A percentile compares a stretch with the other conserved stretches of the same genome.
Conservation (phyloP, 768 basidiomycete genomes). For the Termitomyces sp. region DNA sequence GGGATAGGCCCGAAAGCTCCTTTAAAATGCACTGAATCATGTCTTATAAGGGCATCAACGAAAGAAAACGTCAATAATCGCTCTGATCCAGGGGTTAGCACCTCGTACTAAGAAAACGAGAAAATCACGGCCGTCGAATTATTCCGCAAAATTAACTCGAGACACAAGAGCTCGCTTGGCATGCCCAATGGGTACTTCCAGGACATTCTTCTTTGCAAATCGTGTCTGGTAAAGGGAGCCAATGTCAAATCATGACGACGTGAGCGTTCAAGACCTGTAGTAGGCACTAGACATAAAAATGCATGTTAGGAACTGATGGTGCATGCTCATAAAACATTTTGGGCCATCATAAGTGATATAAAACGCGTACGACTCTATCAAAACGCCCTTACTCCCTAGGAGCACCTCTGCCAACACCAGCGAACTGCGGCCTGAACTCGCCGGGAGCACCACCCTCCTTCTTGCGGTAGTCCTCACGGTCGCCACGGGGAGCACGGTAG, state of each 20-base stretch:
- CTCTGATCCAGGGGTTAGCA: background rate
- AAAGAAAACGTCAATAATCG: no score
- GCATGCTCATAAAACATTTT: slow-evolving; percentile 25
- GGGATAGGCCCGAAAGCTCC: background rate
- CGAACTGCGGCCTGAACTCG: slow-evolving; percentile 86
- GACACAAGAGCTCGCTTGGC: background rate
- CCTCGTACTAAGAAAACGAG: background rate
- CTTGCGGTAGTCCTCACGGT: slow-evolving; percentile 90
- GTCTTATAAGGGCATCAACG: no score
- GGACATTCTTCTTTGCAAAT: no score
- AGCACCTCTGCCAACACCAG: slow-evolving; percentile 85
- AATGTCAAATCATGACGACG: background rate
- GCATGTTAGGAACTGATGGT: slow-evolving; percentile 13
- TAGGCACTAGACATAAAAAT: slow-evolving; percentile 3
- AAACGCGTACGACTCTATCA: slow-evolving; percentile 14
- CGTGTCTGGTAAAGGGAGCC: background rate
- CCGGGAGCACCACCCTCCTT: slow-evolving; percentile 86
- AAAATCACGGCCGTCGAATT: no score
- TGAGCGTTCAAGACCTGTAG: background rate
- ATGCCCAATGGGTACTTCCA: no score
- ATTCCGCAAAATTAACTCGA: no score
- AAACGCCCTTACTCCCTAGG: slow-evolving; percentile 55
- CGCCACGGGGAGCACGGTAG: slow-evolving; percentile 86
- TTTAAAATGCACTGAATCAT: background rate
- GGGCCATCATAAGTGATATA: slow-evolving; percentile 15